phyloP scores from a whole-genome alignment of 1,284 basidiomycete genomes.

The Thecaphora thlaspeos region DNA sequence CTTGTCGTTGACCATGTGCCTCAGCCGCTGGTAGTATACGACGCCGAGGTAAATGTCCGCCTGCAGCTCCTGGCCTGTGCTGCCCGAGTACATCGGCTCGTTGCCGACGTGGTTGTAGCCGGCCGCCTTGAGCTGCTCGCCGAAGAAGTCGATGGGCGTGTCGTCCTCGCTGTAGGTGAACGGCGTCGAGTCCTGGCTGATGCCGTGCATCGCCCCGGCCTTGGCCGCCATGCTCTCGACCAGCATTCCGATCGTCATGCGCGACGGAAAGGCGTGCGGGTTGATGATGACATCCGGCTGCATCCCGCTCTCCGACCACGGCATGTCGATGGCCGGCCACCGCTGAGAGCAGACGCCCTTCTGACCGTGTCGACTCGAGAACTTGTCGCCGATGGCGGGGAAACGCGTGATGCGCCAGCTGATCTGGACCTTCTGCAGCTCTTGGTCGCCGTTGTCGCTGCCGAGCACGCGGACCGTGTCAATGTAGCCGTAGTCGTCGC shows the following conservation, averaged over 20 bases:
- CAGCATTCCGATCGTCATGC: conserved; percentile 99
- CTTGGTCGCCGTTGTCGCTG: conserved; percentile 78
- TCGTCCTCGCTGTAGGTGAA: conserved; percentile 82
- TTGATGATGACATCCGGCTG: conserved; percentile 99
- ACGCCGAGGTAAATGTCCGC: conserved; percentile 98
- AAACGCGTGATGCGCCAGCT: conserved; percentile 90
- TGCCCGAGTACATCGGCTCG: conserved; percentile 99
- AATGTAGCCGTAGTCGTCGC: conserved; percentile 86
- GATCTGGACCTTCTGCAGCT: conserved; percentile 90
- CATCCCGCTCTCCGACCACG: conserved; percentile 96
- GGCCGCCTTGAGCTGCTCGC: conserved; percentile 85
- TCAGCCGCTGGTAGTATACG: conserved; percentile 95
- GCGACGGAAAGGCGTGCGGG: conserved; percentile 97
- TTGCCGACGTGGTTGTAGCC: conserved; percentile 99
- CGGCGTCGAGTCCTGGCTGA: conserved; percentile 94
- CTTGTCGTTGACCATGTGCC: conserved; percentile 99
- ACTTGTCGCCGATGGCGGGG: conserved; percentile 98
- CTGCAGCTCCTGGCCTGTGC: conserved; percentile 95
- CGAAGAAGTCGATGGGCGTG: conserved; percentile 94
- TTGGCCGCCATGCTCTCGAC: conserved; percentile 99
- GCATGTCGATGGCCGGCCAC: conserved; percentile 98
- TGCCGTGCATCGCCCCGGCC: conserved; percentile 94
- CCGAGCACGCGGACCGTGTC: conserved; percentile 90
- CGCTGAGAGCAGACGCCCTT: conserved; percentile 99
- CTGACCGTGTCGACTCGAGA: conserved; percentile 96